Percentiles rank a stretch among this genome's conserved stretches.
These are phyloP conservation scores for Sugiyamaella sp. DNA, from an alignment of 1,139 yeast species.

Conservation along the genomic window DNA sequence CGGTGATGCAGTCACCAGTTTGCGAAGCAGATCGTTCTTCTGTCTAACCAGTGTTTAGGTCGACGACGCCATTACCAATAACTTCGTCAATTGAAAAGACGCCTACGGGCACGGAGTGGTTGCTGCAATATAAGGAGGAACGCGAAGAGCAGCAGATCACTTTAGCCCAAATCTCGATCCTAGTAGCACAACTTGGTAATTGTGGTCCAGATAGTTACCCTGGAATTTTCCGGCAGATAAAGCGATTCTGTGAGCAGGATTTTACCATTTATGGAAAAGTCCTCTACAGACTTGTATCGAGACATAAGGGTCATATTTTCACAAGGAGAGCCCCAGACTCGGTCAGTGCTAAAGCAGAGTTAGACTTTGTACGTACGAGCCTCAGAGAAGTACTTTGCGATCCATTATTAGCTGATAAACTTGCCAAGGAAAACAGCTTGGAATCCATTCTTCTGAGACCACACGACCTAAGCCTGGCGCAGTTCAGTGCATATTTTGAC, in stretches of 20 bases:
- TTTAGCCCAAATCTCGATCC: conserved; percentile 17
- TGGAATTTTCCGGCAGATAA: conserved; percentile 6
- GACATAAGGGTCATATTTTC: conserved; percentile 6
- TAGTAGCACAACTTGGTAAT: neutral
- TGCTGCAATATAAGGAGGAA: conserved; percentile 14
- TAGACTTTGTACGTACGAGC: conserved; percentile 6
- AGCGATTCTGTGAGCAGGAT: conserved; percentile 4
- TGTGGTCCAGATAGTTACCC: neutral
- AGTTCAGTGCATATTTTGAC: conserved; percentile 14
- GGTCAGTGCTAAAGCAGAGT: conserved; percentile 4
- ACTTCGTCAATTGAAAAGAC: conserved; percentile 8
- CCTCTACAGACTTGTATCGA: conserved; percentile 9
- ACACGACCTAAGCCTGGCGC: conserved; percentile 14
- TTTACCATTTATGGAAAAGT: conserved; percentile 11
- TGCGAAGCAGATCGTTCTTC: no score
- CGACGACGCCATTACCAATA: conserved; percentile 8
- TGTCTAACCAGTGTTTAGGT: no score
- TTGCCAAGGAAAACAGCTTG: conserved; percentile 5
- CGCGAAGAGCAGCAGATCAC: conserved; percentile 11
- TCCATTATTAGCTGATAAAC: conserved; percentile 12
- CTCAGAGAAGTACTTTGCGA: conserved; percentile 2
- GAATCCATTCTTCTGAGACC: conserved; percentile 2
- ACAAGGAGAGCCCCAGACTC: conserved; percentile 3
- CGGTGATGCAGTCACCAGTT: no score
- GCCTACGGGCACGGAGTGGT: conserved; percentile 21